Conservation (phyloP, 148 eudicot species). For the Rhododendron ovatum region DNA sequence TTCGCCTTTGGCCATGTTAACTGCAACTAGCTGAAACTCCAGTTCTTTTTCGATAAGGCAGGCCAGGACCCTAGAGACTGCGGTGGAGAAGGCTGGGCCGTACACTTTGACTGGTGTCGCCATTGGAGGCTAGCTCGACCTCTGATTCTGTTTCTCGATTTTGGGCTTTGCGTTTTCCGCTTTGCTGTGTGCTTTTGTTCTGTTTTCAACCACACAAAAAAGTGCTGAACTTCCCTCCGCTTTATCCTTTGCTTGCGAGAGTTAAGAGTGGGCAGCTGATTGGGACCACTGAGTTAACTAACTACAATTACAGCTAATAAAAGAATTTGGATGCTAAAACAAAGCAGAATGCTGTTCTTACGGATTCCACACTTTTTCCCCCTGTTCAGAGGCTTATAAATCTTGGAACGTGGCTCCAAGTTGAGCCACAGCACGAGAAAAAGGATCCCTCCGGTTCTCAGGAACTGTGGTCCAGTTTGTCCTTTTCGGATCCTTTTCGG, state of each 20-base stretch:
- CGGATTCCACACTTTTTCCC: background rate
- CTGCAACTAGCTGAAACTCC: slow-evolving; percentile 44
- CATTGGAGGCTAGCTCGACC: slow-evolving; percentile 15
- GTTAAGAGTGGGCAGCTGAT: background rate
- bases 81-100: slow-evolving; percentile 71
- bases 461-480: background rate
- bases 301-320: background rate
- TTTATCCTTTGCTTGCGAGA: background rate
- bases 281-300: background rate
- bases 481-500: background rate
- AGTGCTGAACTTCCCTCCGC: background rate
- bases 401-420: background rate
- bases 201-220: background rate
- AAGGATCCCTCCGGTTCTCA: no score
- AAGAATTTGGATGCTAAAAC: background rate
- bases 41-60: slow-evolving; percentile 84
- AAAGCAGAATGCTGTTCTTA: background rate
- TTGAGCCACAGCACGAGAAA: background rate
- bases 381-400: background rate
- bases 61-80: slow-evolving; percentile 66
- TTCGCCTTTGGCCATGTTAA: slow-evolving; percentile 67
- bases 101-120: slow-evolving; percentile 71
- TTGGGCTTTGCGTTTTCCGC: background rate
- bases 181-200: background rate
- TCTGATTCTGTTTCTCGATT: slow-evolving; percentile 1